These are phyloP conservation scores for Francoa sonchifolia DNA, from an alignment of 441 rosid species.

Conservation along the genomic window DNA sequence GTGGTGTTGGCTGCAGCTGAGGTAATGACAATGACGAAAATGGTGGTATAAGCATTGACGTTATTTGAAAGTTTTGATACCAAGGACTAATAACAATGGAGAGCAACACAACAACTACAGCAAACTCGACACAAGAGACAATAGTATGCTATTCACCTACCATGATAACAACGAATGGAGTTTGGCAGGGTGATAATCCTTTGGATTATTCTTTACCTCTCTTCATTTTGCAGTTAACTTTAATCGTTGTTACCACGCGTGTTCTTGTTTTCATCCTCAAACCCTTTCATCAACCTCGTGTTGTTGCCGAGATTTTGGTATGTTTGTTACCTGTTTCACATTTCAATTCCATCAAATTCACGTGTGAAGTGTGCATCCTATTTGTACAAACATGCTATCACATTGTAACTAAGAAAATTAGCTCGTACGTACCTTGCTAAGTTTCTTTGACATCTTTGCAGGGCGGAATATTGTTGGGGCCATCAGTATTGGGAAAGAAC, in stretches of 20 bases:
- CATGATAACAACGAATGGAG: conserved; percentile 91
- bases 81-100: no score
- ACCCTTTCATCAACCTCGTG: conserved; percentile 91
- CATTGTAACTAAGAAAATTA: no score
- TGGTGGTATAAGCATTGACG: no score
- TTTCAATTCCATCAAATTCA: no score
- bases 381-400: background rate
- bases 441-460: no score
- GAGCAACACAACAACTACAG: background rate
- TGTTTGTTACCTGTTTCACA: conserved; percentile 2
- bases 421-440: no score
- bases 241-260: conserved; percentile 72
- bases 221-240: conserved; percentile 72
- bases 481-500: conserved; percentile 58
- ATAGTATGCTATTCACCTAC: conserved; percentile 84
- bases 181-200: conserved; percentile 97
- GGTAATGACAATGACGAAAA: background rate
- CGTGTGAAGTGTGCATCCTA: no score
- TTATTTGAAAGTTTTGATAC: no score
- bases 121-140: conserved; percentile 20
- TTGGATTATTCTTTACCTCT: conserved; percentile 83
- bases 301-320: conserved; percentile 73
- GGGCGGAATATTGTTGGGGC: conserved; percentile 86
- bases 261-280: conserved; percentile 51
- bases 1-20: background rate